phyloP scores from a whole-genome alignment of 768 basidiomycete genomes.

The Dioszegia hungarica region DNA sequence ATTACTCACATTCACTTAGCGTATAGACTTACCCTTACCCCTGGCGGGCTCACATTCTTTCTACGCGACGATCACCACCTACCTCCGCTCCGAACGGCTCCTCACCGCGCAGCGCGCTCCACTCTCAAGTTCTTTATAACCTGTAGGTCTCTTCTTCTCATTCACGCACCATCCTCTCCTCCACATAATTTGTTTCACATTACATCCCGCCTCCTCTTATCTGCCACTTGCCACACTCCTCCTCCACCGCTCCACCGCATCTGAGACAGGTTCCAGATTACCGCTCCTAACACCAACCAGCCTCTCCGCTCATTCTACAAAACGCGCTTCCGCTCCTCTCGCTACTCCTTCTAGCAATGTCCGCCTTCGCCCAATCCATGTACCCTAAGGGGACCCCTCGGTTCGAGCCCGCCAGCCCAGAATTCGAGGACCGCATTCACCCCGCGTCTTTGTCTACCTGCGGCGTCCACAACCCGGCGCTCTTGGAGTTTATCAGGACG shows the following conservation, averaged over 20 bases:
- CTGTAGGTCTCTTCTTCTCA: not conserved
- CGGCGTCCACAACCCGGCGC: conserved; percentile 67
- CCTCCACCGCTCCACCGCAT: not conserved
- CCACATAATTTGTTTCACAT: not conserved
- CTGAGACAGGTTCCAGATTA: too few species aligned
- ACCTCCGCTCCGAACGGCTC: too few species aligned
- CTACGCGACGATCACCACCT: not conserved
- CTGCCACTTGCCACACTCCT: not conserved
- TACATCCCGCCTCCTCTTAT: not conserved
- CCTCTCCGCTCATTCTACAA: too few species aligned
- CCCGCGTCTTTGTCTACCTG: conserved; percentile 44
- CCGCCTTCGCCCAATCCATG: conserved; percentile 17
- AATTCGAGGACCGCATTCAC: conserved; percentile 46
- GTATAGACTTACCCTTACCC: not conserved
- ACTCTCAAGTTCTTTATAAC: not conserved
- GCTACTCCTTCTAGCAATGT: too few species aligned
- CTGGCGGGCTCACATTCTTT: not conserved
- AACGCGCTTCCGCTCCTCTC: too few species aligned
- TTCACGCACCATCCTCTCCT: not conserved
- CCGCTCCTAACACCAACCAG: not conserved
- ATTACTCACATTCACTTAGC: not conserved
- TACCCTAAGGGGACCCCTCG: conserved; percentile 36
- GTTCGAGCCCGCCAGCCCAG: conserved; percentile 37
- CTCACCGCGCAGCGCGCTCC: not conserved
- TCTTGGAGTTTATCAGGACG: conserved; percentile 71